Evolutionary conservation across 306 rosid species (phyloP).

Genomic region (Dalbergia oliveri): DNA sequence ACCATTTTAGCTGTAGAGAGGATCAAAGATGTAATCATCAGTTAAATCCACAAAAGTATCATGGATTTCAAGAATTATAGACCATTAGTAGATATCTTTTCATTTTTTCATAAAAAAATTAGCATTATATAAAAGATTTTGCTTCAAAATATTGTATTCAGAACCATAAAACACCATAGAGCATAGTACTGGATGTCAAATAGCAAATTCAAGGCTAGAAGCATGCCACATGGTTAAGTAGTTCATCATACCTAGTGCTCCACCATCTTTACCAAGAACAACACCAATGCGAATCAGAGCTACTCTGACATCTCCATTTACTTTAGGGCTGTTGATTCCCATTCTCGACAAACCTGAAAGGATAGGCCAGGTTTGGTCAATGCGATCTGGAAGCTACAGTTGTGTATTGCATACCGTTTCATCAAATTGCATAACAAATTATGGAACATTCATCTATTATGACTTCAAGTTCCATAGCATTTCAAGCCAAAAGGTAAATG

Average conservation of each 20-base stretch:
- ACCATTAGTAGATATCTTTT: neutral
- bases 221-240: neutral
- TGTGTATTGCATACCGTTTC: neutral
- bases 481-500: conserved; percentile 6
- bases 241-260: conserved; percentile 85
- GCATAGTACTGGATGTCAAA: conserved; percentile 11
- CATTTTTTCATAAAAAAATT: neutral
- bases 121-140: neutral
- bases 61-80: conserved; percentile 20
- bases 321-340: conserved; percentile 89
- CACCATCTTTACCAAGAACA: conserved; percentile 99
- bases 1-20: conserved; percentile 88
- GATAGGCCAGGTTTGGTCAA: conserved; percentile 14
- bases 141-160: conserved; percentile 32
- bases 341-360: conserved; percentile 93
- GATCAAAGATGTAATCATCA: conserved; percentile 45
- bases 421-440: neutral
- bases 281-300: conserved; percentile 91
- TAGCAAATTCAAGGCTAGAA: conserved; percentile 12
- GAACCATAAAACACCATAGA: conserved; percentile 24
- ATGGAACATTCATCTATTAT: neutral
- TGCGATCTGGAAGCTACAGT: conserved; percentile 23
- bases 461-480: neutral
- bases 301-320: conserved; percentile 80
- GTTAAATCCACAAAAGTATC: conserved; percentile 18